Conservation (phyloP, 371 early-diverging fungal genomes). For the Rhizomucor pusillus region DNA sequence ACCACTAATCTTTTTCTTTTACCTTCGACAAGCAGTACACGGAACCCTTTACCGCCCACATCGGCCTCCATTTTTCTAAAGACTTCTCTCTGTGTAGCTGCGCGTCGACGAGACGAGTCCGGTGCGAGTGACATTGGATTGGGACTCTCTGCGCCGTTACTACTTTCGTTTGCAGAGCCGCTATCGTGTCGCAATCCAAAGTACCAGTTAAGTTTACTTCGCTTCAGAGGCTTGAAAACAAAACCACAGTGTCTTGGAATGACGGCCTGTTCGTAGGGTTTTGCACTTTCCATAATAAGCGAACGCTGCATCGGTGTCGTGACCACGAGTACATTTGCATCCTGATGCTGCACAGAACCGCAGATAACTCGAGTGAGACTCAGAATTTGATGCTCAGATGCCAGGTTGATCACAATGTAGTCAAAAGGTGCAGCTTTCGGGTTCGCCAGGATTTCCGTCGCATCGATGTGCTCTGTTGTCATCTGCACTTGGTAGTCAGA, state of each 20-base stretch:
- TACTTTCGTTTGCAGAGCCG: background rate
- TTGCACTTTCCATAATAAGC: slow-evolving; percentile 47
- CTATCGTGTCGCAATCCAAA: slow-evolving; percentile 39
- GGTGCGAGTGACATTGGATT: slow-evolving; percentile 18
- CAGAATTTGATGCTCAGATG: slow-evolving; percentile 48
- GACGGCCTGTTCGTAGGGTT: slow-evolving; percentile 25
- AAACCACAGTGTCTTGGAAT: slow-evolving; percentile 50
- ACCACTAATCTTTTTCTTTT: background rate
- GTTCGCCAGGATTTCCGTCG: slow-evolving; percentile 24
- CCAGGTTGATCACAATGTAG: slow-evolving; percentile 51
- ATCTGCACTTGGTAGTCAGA: slow-evolving; percentile 21
- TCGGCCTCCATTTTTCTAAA: slow-evolving; percentile 54
- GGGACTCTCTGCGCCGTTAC: background rate
- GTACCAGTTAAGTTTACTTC: slow-evolving; percentile 53
- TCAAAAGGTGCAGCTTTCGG: slow-evolving; percentile 39
- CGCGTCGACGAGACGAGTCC: slow-evolving; percentile 46
- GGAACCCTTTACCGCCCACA: slow-evolving; percentile 50
- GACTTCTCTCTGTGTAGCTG: slow-evolving; percentile 52
- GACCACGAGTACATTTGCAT: slow-evolving; percentile 47
- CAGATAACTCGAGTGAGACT: slow-evolving; percentile 39
- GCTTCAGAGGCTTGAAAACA: slow-evolving; percentile 61
- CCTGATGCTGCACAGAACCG: slow-evolving; percentile 34
- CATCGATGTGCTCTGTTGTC: slow-evolving; percentile 32
- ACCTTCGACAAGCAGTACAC: slow-evolving; percentile 55
- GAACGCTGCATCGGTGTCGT: slow-evolving; percentile 63